phyloP scores from a whole-genome alignment of 495 filamentous ascomycete species.

The Lophiostoma macrostomum region DNA sequence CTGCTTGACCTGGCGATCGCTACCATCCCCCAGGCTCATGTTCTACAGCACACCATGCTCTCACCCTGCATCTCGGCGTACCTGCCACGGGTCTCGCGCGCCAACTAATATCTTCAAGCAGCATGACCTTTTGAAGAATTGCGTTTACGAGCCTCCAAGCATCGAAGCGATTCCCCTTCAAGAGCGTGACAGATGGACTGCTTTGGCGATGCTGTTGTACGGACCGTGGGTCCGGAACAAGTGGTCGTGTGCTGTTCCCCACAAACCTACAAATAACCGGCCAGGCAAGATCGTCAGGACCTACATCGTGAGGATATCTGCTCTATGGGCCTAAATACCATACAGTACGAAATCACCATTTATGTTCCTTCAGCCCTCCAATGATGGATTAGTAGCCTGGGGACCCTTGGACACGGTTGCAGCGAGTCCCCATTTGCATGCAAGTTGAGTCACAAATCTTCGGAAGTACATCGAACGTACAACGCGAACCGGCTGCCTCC shows the following conservation, averaged over 20 bases:
- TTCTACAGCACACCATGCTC: conserved; percentile 8
- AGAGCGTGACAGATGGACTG: conserved; percentile 15
- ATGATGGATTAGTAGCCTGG: too few species aligned
- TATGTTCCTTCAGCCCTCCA: too few species aligned
- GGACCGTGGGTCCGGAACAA: conserved; percentile 27
- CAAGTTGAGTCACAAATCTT: background rate
- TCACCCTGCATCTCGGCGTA: conserved; percentile 10
- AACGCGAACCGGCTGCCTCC: conserved; percentile 9
- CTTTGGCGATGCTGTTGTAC: conserved; percentile 13
- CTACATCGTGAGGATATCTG: background rate
- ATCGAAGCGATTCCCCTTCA: conserved; percentile 6
- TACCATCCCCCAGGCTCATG: conserved; percentile 25
- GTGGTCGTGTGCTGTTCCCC: conserved; percentile 20
- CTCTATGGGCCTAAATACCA: background rate
- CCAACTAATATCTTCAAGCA: background rate
- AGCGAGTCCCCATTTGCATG: too few species aligned
- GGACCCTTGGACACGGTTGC: too few species aligned
- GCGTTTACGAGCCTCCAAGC: background rate
- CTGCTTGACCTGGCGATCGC: conserved; percentile 19
- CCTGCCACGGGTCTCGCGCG: background rate
- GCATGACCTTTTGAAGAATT: background rate
- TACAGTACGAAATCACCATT: background rate
- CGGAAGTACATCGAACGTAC: conserved; percentile 1
- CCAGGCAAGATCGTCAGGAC: background rate
- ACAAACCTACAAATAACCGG: conserved; percentile 29